Base-by-base conservation (phyloP, 176 grass and related monocot genomes). In the Aegilops longissima region DNA sequence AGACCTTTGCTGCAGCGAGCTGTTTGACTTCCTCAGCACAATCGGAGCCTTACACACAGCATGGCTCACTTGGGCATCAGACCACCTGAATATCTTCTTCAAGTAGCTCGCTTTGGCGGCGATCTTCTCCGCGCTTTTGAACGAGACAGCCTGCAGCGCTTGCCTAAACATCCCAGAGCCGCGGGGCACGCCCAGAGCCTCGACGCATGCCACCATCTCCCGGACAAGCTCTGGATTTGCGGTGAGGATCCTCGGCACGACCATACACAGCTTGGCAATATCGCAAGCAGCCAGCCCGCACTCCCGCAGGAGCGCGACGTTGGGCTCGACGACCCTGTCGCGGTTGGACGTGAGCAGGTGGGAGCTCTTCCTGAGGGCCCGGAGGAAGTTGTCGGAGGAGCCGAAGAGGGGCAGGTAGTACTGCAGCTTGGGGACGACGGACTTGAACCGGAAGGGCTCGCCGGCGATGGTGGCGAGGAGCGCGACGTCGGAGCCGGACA, bases 361-460 rank as follows among this genome's bases (percentile, higher is more conserved):
- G 71, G 67, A 38, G 67, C 39, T 12, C 11, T 14, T 6, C n/a
- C 44, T 7, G 1, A 74, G n/a, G 6, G 12, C 71, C 39, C 39
- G 39, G 70, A 73, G 20, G n/a, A 73, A n/a, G n/a, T 73, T 73
- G 2, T 16, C 70, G 21, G 38, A 25, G 11, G 38, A 45, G 36
- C 70, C 70, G 5, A 73, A 45, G 21, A 73, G 38, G n/a, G 70
- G n/a, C 21, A 73, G 70, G 70, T 45, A 73, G 70, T 45, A 73
- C n/a, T 16, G 11, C 39, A 73, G 39, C n/a, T 73, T 45, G 39
- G 70, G 24, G 12, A 73, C 70, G n/a, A 45, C 1, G 70, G n/a
- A 13, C 24, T 23, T 45, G 13, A 6, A 4, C 21, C 70, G 70
- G 39, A 73, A 73, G 2, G 2, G 3, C 1, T 25, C 10, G 70